Base-by-base conservation (phyloP, 169 alveolate genomes). In the Babesia gibsoni region DNA sequence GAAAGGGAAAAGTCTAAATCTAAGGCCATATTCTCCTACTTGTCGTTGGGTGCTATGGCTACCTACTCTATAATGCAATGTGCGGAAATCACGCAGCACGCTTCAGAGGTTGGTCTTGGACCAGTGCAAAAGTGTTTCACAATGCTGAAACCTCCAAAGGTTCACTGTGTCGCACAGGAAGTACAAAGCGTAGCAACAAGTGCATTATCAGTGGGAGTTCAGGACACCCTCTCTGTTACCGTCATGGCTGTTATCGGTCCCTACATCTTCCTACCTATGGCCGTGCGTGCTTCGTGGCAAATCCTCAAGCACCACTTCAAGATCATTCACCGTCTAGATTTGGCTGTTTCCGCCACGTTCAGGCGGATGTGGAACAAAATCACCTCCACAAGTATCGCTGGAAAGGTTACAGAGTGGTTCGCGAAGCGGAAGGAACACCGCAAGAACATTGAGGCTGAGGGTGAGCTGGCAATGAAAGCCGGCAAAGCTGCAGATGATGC, bases 71-170 rank as follows among this genome's bases (percentile, higher is more conserved):
- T 88, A 4, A 42, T 88, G 64, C 83, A 83, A 49, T 84, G 91
- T 39, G 82, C 82, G 87, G 93, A 88, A 32, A 83, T 88, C 52
- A 52, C 89, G 29, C 91, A 83, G 56, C 93, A 88, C 53, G 93
- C 91, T 12, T 57, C 43, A 6, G 93, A 88, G 45, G 74, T 88
- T 45, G 93, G 93, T 49, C 42, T 39, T 46, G 90, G 90, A 32
- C 93, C 93, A 12, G 64, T 33, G 16, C 69, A 81, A 22, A 77
- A 85, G 42, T 88, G 93, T 52, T 88, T 61, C 80, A 59, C 73
- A 25, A 48, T 82, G 52, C 57, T 73, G 50, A 59, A 54, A 52
- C 88, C 91, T 1, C 91, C 91, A 30, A 48, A 67, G 36, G 39
- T 58, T 48, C 77, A 80, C 32, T 88, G 93, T 42, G 49, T 81